A percentile compares a stretch with the other conserved stretches of the same genome.
Evolutionary conservation across 352 stramenopile genomes (phyloP).

Genomic region (Thalassiosira mediterranea): DNA sequence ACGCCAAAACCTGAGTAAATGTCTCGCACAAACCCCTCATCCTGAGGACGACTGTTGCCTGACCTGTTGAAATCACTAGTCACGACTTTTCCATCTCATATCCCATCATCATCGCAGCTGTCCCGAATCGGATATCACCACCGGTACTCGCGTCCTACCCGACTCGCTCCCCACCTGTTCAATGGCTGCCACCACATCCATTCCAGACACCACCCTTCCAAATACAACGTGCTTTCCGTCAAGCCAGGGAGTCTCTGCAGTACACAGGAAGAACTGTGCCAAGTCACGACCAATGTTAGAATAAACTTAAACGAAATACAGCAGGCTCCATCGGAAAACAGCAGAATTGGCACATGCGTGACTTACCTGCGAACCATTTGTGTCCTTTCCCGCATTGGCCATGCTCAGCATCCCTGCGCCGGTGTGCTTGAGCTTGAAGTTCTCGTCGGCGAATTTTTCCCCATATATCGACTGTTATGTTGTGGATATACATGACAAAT

Average conservation of each 20-base stretch:
- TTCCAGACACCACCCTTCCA: conserved; percentile 90
- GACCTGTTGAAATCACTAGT: too few relatives aligned
- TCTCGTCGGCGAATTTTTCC: conserved; percentile 96
- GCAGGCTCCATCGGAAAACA: not conserved
- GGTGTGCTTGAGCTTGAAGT: conserved; percentile 85
- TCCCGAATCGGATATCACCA: conserved; percentile 80
- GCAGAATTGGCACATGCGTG: not conserved
- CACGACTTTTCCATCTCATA: too few relatives aligned
- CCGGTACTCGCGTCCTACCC: conserved; percentile 74
- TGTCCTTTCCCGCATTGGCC: conserved; percentile 94
- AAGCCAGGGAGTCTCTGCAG: conserved; percentile 83
- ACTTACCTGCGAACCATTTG: conserved; percentile 86
- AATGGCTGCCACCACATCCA: conserved; percentile 91
- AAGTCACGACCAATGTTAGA: too few relatives aligned
- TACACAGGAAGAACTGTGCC: conserved; percentile 83
- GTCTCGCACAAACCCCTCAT: too few relatives aligned
- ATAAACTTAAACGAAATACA: conserved; percentile 4
- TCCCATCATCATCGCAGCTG: conserved; percentile 56
- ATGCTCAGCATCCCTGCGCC: conserved; percentile 89
- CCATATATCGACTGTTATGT: conserved; percentile 91
- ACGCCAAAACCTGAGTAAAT: too few relatives aligned
- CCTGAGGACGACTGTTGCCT: too few relatives aligned
- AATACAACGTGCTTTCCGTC: conserved; percentile 99
- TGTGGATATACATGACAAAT: not conserved
- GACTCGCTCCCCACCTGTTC: conserved; percentile 88